Conservation (phyloP, 1,284 basidiomycete genomes). For the Mycosarcoma mackinlayi region DNA sequence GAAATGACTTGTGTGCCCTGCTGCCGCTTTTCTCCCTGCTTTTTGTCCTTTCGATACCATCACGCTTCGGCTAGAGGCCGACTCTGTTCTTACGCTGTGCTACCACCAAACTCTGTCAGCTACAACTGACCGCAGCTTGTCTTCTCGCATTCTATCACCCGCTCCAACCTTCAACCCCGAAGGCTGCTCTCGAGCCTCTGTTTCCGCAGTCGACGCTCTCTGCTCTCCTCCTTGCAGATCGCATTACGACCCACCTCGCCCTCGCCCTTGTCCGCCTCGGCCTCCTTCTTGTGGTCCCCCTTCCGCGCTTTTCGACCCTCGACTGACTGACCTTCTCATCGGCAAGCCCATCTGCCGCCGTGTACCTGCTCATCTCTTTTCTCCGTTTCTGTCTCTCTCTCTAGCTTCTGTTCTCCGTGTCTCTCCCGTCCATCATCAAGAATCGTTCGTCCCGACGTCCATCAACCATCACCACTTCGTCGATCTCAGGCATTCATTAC, state of each 20-base stretch:
- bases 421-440: constrained; percentile 11
- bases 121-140: constrained; percentile 5
- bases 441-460: constrained; percentile 2
- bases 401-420: constrained; percentile 9
- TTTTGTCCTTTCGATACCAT: background rate
- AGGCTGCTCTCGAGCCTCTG: constrained; percentile 2
- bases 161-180: constrained; percentile 32
- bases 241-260: constrained; percentile 6
- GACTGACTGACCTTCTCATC: constrained; percentile 19
- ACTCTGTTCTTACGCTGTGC: constrained; percentile 7
- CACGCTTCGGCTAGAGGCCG: constrained; percentile 3
- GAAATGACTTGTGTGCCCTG: constrained; percentile 4
- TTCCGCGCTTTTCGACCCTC: constrained; percentile 4
- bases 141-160: constrained; percentile 2
- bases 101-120: constrained; percentile 2
- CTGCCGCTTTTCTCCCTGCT: constrained; percentile 1
- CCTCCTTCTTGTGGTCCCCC: background rate
- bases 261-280: constrained; percentile 3
- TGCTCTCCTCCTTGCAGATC: constrained; percentile 23
- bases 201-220: constrained; percentile 7
- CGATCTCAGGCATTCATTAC: background rate
- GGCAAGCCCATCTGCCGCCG: constrained; percentile 17
- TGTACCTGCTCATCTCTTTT: constrained; percentile 12
- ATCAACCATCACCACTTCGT: constrained; percentile 3
- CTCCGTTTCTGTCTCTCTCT: constrained; percentile 5